A percentile compares a stretch with the other conserved stretches of the same genome.
Evolutionary conservation across 169 alveolate species (phyloP).

Genomic region (Toxoplasma gondii): DNA sequence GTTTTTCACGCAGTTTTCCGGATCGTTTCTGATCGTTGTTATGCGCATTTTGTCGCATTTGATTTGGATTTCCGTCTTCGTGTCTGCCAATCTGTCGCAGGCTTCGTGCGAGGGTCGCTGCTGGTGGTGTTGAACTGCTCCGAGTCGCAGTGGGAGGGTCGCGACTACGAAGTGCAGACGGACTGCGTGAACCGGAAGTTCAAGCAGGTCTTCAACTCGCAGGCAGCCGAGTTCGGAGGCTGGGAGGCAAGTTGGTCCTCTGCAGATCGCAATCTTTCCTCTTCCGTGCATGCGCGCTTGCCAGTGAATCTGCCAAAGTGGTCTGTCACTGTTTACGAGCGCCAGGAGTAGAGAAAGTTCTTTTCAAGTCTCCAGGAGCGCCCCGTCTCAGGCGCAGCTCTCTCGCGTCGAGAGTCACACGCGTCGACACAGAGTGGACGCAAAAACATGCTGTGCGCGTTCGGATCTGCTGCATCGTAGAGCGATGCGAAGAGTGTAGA

Average conservation of each 20-base stretch:
- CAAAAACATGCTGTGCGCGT: no score
- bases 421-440: no score
- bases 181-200: slow-evolving; percentile 17
- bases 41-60: neutral
- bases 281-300: neutral
- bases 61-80: neutral
- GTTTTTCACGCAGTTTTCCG: neutral
- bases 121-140: slow-evolving; percentile 66
- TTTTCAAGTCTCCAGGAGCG: no score
- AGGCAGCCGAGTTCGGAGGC: slow-evolving; percentile 68
- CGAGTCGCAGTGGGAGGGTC: slow-evolving; percentile 61
- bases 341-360: neutral
- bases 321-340: slow-evolving; percentile 66
- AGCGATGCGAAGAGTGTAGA: no score
- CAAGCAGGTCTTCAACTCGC: slow-evolving; percentile 66
- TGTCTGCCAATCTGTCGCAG: neutral
- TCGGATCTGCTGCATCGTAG: no score
- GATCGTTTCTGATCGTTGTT: no score
- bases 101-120: slow-evolving; percentile 29
- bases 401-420: no score
- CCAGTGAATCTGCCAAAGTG: slow-evolving; percentile 69
- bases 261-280: neutral
- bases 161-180: slow-evolving; percentile 46
- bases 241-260: slow-evolving; percentile 71
- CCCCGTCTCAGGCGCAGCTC: no score